Evolutionary conservation across 2,329 filamentous ascomycete species (phyloP), one percentile per base, ranked within the genome.

Genomic region (Xylaria sp.): DNA sequence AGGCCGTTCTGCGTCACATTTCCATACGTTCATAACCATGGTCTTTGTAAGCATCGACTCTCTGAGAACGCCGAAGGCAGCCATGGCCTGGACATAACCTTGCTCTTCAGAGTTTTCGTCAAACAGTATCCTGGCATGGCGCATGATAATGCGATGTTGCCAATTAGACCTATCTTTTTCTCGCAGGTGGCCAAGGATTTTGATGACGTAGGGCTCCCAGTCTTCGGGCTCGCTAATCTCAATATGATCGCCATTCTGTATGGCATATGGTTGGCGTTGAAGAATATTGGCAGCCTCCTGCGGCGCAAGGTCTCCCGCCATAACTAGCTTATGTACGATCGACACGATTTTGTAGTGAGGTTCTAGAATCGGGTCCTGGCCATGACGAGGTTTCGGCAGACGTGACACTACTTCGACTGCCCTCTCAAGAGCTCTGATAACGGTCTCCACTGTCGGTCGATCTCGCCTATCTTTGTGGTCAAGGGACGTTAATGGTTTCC

Each of bases 21-120:
- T 93, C 92, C 92, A 97, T 3, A 97, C 91, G 67, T 95, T 93
- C 71, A 96, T 87, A 1, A 90, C 88, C 88, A 96, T 96, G 0
- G 91, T 96, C 74, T 96, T 96, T 38, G 92, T 96, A 62, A 96
- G 93, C 82, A 86, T 86, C 57, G 78, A 82, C 54, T 86, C 83
- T 42, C 81, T 74, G 49, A 96, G 88, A 39, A 96, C 89, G 48
- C 85, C 81, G 45, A 91, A 92, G 13, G 95, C 83, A 50, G 93
- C 90, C 66, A 87, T 83, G 63, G 92, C 92, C 19, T 89, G 87
- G 26, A 82, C 83, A 13, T 80, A 58, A 13, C 52, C 55, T 9
- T 65, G 61, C 22, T 83, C 71, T 66, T 79, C 67, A n/a, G 51
- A 53, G 38, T 72, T 69, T 24, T 79, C 75, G 47, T 78, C 75